A percentile compares a stretch with the other conserved stretches of the same genome.
These are phyloP conservation scores for Penicillium paradoxum DNA, from an alignment of 495 filamentous ascomycete genomes.

Conservation along the genomic window DNA sequence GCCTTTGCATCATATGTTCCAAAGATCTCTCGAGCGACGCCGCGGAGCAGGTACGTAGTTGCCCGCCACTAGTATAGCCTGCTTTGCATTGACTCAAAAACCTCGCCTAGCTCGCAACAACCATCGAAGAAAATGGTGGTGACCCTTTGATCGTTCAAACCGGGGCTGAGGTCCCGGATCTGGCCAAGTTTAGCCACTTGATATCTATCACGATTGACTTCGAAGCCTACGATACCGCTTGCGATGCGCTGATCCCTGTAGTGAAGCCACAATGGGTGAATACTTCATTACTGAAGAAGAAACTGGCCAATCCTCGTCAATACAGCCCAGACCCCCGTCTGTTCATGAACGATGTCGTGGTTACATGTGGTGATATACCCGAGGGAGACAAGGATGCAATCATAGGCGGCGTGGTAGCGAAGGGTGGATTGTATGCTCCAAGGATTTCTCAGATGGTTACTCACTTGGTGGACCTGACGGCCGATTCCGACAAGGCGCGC, in stretches of 20 bases:
- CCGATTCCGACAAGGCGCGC: slow-evolving; percentile 68
- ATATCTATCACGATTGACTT: slow-evolving; percentile 85
- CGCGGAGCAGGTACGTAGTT: slow-evolving; percentile 35
- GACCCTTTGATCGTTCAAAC: slow-evolving; percentile 42
- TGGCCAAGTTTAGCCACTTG: slow-evolving; percentile 69
- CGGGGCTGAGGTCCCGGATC: slow-evolving; percentile 42
- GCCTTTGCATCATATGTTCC: slow-evolving; percentile 37
- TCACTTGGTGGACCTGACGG: slow-evolving; percentile 79
- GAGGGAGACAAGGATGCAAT: slow-evolving; percentile 89
- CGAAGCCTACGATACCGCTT: slow-evolving; percentile 66
- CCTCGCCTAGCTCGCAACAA: slow-evolving; percentile 29
- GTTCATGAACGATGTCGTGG: slow-evolving; percentile 77
- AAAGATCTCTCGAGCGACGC: slow-evolving; percentile 47
- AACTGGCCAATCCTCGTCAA: slow-evolving; percentile 70
- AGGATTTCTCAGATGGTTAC: slow-evolving; percentile 68
- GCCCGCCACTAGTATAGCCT: slow-evolving; percentile 7
- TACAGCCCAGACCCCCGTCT: slow-evolving; percentile 87
- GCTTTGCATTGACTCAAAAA: not conserved
- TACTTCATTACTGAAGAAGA: slow-evolving; percentile 58
- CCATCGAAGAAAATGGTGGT: slow-evolving; percentile 51
- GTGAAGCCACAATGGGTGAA: slow-evolving; percentile 80
- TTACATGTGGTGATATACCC: slow-evolving; percentile 77
- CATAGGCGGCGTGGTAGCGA: slow-evolving; percentile 79
- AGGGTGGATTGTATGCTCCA: slow-evolving; percentile 76
- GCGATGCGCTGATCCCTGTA: slow-evolving; percentile 72